phyloP scores from a whole-genome alignment of 2,329 filamentous ascomycete genomes.

The Phyllosticta citrichinensis region DNA sequence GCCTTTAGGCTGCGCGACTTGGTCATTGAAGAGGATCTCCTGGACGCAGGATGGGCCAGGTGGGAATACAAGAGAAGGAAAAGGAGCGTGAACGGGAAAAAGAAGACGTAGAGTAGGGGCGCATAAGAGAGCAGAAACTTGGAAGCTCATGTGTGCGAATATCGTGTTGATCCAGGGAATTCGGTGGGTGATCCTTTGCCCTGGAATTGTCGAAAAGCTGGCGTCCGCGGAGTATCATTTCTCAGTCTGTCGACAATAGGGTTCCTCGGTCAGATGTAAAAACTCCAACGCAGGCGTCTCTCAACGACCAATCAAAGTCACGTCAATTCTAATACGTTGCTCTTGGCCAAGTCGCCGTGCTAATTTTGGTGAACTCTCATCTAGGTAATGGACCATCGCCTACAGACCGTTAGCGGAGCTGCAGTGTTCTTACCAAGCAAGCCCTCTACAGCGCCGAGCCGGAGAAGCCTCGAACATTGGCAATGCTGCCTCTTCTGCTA shows the following conservation, averaged over 20 bases:
- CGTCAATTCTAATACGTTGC: neutral
- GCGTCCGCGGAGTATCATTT: neutral
- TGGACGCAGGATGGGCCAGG: constrained; percentile 86
- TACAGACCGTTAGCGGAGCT: neutral
- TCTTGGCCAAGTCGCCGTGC: neutral
- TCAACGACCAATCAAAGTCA: neutral
- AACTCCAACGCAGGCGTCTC: neutral
- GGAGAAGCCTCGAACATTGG: neutral
- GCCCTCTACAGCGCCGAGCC: neutral
- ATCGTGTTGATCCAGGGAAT: neutral
- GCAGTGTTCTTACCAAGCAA: neutral
- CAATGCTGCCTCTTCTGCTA: neutral
- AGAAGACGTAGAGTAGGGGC: neutral
- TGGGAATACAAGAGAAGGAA: constrained; percentile 54
- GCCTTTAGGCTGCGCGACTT: constrained; percentile 71
- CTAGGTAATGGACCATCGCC: neutral
- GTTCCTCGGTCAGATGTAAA: neutral
- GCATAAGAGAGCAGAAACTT: neutral
- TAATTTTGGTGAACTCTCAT: neutral
- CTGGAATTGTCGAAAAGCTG: neutral
- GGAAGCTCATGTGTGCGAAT: neutral
- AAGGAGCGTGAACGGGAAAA: constrained; percentile 8
- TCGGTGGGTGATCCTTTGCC: neutral
- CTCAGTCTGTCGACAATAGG: neutral
- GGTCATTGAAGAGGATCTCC: constrained; percentile 76